Base-by-base conservation (phyloP, 768 basidiomycete species). In the Leccinum disarticulatum region DNA sequence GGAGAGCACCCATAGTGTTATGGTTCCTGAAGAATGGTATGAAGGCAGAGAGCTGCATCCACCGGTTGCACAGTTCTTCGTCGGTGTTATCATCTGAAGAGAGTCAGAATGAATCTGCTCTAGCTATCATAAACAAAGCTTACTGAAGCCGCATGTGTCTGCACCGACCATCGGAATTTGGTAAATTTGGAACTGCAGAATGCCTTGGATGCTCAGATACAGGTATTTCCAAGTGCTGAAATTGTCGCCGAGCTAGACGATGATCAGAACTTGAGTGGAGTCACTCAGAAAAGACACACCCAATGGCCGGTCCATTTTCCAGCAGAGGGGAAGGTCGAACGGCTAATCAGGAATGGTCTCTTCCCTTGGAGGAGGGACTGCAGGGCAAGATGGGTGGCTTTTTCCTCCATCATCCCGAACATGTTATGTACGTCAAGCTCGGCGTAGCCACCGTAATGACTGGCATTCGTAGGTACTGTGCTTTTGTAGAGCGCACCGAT, bases 31-130 rank as follows among this genome's bases (percentile, higher is more conserved):
- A 91, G 78, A 93, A 93, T 6, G 91, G 91, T 25, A 81, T 81
- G 70, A 93, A 93, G 1, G 90, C 91, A 3, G 87, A 79, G n/a
- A 92, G 80, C 69, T 88, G 86, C 90, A 91, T 92, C 91, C 91
- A 93, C 19, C 91, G 82, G 61, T 86, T 87, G 72, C 89, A 90
- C 10, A 94, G 79, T 69, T 92, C 90, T 71, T 93, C 91, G 64
- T 90, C 83, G 6, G 87, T 86, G 70, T 92, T 91, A 2, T 77
- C 83, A 61, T 59, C 68, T 70, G 49, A 36, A 10, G 30, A 22
- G 31, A 13, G n/a, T 61, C 53, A 14, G 5, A 46, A 59, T 58
- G 52, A 30, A 56, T 28, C 43, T 3, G 2, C 22, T 33, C 15
- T 10, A 3, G 17, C 10, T 1, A 28, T 2, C 4, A 10, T 0